Evolutionary conservation across 2,329 filamentous ascomycete genomes (phyloP), one percentile per base, ranked within the genome.

Genomic region (Ramularia collo-cygni): DNA sequence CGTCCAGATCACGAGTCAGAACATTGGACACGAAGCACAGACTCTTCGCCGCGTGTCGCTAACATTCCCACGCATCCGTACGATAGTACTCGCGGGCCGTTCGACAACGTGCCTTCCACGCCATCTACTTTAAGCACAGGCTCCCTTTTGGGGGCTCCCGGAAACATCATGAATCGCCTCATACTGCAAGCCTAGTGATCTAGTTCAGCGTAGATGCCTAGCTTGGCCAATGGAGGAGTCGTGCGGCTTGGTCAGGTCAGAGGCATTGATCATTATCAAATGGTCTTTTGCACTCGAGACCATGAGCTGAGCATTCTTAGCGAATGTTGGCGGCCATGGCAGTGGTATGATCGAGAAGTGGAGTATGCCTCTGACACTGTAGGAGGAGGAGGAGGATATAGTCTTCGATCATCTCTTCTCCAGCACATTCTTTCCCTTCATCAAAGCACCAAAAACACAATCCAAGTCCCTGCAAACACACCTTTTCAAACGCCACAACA

Each of bases 11-110:
- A n/a, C 17, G 12, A 31, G 17, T 31, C n/a, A 14, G 29, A 14
- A 31, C 17, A 14, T 12, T 31, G 29, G 29, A 15, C 29, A 8
- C 29, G 29, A 31, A 31, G 29, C 29, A 31, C 29, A 31, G 29
- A 31, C 29, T 31, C 10, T 12, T 15, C 29, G 29, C 14, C 29
- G 29, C 29, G 29, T 31, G 29, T 31, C 29, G 29, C 29, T 31
- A 31, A 14, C 14, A 9, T 10, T 31, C n/a, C 17, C 14, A 31
- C 7, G 14, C 15, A 15, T 14, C 17, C 14, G 29, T 13, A 14
- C 17, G 29, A n/a, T 13, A 13, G 4, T 15, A 4, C 13, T 14
- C 12, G 9, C 28, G 17, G 5, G 28, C 28, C 13, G 28, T 14
- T 31, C 14, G 29, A 31, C n/a, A 12, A 9, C 29, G 10, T 31